phyloP scores from a whole-genome alignment of 169 alveolate genomes.

The Plasmodium sp. region DNA sequence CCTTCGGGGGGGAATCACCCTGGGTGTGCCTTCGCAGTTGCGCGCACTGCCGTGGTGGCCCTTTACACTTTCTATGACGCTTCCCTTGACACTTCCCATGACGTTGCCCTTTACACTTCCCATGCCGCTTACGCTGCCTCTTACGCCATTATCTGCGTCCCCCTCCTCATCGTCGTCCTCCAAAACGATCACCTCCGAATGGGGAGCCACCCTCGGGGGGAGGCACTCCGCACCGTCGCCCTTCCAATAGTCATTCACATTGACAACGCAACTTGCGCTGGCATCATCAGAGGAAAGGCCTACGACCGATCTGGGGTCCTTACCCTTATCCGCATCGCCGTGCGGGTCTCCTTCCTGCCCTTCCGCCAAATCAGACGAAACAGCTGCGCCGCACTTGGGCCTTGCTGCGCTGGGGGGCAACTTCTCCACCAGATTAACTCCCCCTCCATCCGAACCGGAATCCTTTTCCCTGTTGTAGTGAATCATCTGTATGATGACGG shows the following conservation, averaged over 20 bases:
- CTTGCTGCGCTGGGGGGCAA: not conserved
- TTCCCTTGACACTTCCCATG: not conserved
- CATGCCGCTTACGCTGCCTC: not conserved
- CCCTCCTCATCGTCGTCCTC: not conserved
- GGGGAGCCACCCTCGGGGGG: not conserved
- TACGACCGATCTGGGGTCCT: not conserved
- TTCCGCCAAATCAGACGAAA: not conserved
- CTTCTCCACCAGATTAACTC: not conserved
- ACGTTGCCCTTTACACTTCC: too few relatives aligned
- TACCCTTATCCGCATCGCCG: not conserved
- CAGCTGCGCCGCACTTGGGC: not conserved
- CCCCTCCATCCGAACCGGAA: not conserved
- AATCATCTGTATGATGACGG: not conserved
- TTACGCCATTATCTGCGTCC: too few relatives aligned
- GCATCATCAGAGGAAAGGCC: not conserved
- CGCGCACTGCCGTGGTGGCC: not conserved
- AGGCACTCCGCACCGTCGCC: not conserved
- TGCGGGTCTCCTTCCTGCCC: not conserved
- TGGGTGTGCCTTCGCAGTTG: not conserved
- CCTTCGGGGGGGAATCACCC: not conserved
- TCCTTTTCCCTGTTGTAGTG: not conserved
- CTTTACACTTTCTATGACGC: not conserved
- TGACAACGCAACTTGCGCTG: not conserved
- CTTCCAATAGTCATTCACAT: not conserved
- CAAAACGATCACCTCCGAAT: not conserved